Conservation (phyloP, 1,284 basidiomycete species). For the Earliella scabrosa region DNA sequence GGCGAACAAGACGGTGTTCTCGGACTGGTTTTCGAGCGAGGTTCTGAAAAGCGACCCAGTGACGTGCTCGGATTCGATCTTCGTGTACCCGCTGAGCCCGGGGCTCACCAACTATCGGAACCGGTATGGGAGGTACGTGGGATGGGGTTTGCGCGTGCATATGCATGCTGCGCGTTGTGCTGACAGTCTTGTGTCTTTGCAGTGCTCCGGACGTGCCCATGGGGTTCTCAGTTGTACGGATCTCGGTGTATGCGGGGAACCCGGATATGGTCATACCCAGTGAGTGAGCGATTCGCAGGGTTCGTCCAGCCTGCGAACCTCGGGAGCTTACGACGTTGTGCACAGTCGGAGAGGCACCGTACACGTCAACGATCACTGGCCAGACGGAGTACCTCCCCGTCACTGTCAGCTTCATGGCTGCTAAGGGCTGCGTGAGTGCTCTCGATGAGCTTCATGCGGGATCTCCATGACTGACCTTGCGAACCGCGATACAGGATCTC, state of each 20-base stretch:
- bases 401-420: conserved; percentile 42
- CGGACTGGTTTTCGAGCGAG: conserved; percentile 40
- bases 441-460: not conserved
- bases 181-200: conserved; percentile 12
- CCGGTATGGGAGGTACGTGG: conserved; percentile 30
- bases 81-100: conserved; percentile 40
- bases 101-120: conserved; percentile 34
- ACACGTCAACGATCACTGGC: conserved; percentile 43
- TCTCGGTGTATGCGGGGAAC: conserved; percentile 35
- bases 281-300: conserved; percentile 20
- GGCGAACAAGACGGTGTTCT: conserved; percentile 37
- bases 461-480: not conserved
- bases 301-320: not conserved
- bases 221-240: conserved; percentile 36
- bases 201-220: conserved; percentile 32
- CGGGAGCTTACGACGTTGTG: too few relatives aligned
- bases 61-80: conserved; percentile 42
- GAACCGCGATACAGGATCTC: conserved; percentile 37
- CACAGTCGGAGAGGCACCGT: conserved; percentile 43
- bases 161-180: conserved; percentile 5
- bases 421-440: conserved; percentile 39
- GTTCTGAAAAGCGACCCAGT: conserved; percentile 35
- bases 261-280: conserved; percentile 47
- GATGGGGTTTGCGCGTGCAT: too few relatives aligned
- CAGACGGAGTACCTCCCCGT: conserved; percentile 45